These are phyloP conservation scores for Stachybotrys elegans DNA, from an alignment of 2,329 filamentous ascomycete species.

Conservation along the genomic window DNA sequence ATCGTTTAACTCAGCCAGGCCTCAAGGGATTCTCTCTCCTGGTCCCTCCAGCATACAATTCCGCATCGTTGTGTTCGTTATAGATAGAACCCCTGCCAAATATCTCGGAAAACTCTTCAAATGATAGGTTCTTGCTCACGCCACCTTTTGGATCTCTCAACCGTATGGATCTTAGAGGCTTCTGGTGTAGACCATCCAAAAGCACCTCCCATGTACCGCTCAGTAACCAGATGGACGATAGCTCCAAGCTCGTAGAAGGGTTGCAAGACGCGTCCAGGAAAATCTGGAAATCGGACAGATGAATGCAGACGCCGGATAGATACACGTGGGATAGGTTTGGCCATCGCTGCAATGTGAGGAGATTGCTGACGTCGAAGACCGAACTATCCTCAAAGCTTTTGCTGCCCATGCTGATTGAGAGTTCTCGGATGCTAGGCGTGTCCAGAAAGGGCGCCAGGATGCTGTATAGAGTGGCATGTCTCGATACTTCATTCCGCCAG, in stretches of 20 bases:
- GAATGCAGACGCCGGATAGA: neutral
- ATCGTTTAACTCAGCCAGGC: neutral
- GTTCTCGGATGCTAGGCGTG: neutral
- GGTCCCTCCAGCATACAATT: neutral
- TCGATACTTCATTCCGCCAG: conserved; percentile 1
- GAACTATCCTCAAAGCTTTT: neutral
- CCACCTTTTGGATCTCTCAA: neutral
- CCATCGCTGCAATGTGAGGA: conserved; percentile 1
- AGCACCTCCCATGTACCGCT: conserved; percentile 3
- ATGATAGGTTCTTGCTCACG: conserved; percentile 1
- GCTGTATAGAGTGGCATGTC: neutral
- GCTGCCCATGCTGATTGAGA: neutral
- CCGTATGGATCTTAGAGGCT: neutral
- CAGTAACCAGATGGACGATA: neutral
- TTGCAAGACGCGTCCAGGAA: neutral
- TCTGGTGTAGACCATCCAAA: conserved; percentile 1
- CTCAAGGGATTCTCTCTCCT: neutral
- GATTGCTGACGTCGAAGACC: neutral
- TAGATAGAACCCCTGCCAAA: neutral
- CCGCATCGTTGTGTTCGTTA: neutral
- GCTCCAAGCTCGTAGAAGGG: neutral
- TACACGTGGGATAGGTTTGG: neutral
- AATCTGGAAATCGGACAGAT: conserved; percentile 3
- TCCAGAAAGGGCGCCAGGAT: neutral
- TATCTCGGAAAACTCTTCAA: neutral